Evolutionary conservation across 352 stramenopile species (phyloP).

Genomic region (Globisporangium irregulare): DNA sequence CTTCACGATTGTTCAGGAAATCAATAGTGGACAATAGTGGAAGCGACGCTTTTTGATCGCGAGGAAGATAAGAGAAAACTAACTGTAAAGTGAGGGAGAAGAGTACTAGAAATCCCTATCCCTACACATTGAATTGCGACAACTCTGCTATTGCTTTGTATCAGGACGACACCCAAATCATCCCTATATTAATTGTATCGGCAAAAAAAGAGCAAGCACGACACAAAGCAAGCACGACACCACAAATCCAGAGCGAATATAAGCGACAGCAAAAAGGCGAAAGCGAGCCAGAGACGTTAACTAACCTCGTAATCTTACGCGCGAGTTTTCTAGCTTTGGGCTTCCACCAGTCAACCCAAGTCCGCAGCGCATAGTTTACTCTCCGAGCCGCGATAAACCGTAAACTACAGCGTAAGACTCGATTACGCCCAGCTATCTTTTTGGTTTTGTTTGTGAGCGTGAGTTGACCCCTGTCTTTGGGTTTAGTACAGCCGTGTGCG

Average conservation of each 20-base stretch:
- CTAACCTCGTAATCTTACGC: neutral
- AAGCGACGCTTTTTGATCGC: too few species aligned
- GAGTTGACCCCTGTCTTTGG: neutral
- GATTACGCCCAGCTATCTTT: neutral
- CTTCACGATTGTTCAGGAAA: too few species aligned
- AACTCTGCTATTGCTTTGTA: too few species aligned
- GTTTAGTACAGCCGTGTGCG: neutral
- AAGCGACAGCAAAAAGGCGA: neutral
- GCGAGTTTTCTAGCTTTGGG: neutral
- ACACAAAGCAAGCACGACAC: neutral
- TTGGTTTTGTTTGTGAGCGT: neutral
- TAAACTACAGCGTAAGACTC: neutral
- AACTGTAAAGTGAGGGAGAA: too few species aligned
- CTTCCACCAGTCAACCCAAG: neutral
- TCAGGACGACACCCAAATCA: too few species aligned
- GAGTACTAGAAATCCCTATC: too few species aligned
- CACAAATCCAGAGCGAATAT: constrained; percentile 1
- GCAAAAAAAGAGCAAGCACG: too few species aligned
- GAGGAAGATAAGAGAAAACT: too few species aligned
- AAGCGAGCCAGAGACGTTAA: neutral
- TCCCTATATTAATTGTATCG: too few species aligned
- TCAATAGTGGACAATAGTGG: too few species aligned
- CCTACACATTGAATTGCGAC: too few species aligned
- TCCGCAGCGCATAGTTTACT: neutral
- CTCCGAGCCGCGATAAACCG: neutral